Base-by-base conservation (phyloP, 768 basidiomycete genomes). In the Bullera alba region DNA sequence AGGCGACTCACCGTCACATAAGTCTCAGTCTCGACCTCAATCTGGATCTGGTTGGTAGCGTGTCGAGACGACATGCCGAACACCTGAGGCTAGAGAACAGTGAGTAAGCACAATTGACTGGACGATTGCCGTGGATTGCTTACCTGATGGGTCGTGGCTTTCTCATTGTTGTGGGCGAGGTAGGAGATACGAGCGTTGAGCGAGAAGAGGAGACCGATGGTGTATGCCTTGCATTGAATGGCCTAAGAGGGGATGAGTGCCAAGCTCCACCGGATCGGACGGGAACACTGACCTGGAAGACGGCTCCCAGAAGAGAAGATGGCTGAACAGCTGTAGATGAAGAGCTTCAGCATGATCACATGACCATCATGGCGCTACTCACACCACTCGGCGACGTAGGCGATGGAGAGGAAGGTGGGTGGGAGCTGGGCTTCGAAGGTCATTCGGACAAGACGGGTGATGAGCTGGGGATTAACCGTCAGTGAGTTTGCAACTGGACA, bases 171-270 rank as follows among this genome's bases (percentile, higher is more conserved):
- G 12, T 47, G 27, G 26, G 44, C 1, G 29, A 47, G 35, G 28
- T 54, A 51, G 6, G 29, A 26, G 14, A 58, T 30, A n/a, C 58
- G 32, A 1, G 58, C 54, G 49, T 59, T 54, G 27, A 63, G 51
- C 7, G 57, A 54, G 34, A 51, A 51, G 19, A 63, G 42, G 17
- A 63, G 37, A 30, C 61, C 61, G 41, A 56, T 23, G 28, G 61
- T 54, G 43, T 63, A 63, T 14, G 52, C 54, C 36, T 63, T 59
- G 16, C 47, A 52, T 51, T 58, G 48, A 28, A 62, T 47, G 8
- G 56, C n/a, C n/a, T n/a, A n/a, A n/a, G n/a, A n/a, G n/a, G n/a
- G n/a, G n/a, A n/a, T n/a, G n/a, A n/a, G n/a, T n/a, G n/a, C n/a
- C n/a, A n/a, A n/a, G n/a, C n/a, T n/a, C n/a, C n/a, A n/a, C n/a